Base-by-base conservation (phyloP, 768 basidiomycete species). In the Termitomyces sp. region DNA sequence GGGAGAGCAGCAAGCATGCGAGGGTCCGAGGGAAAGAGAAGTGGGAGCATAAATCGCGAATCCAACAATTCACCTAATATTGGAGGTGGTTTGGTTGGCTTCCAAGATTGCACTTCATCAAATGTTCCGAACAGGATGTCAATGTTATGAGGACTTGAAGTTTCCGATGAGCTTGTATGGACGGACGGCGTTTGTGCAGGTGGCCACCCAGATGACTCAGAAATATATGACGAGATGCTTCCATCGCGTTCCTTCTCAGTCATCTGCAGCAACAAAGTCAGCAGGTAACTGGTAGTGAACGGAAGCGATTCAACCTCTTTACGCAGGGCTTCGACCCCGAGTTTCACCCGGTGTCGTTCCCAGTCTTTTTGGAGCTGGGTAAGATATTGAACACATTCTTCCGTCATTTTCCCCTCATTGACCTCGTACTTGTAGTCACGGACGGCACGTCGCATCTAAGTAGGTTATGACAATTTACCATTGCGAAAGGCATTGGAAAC, bases 341-440 rank as follows among this genome's bases (percentile, higher is more conserved):
- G 76, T 68, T 93, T 91, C 34, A 95, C 86, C 46, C 94, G 80
- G 69, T 93, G 89, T 58, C 92, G 78, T 72, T 99, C 96, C 96
- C 96, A 99, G 69, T 98, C 95, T 68, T 93, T 95, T 73, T 98
- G 95, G 9, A 99, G 77, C 66, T 98, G 96, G 3, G 86, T 89
- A 30, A 98, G 82, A 66, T 98, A 98, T 74, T 97, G 93, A 41
- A 84, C 79, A 68, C 96, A 98, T 70, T 99, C 97, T 24, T 98
- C 95, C 3, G 87, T 90, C 93, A 99, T 97, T 60, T 81, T 81
- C 1, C 86, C 81, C 72, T 99, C 97, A 68, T 88, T 89, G 51
- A 98, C 89, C 75, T 99, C 96, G 68, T 91, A 97, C 69, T 85
- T 91, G 73, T 93, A 93, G 68, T 98, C 96, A 48, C 89, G 85